These are phyloP conservation scores for Colletotrichum sp. DNA, from an alignment of 2,329 filamentous ascomycete species.

Conservation along the genomic window DNA sequence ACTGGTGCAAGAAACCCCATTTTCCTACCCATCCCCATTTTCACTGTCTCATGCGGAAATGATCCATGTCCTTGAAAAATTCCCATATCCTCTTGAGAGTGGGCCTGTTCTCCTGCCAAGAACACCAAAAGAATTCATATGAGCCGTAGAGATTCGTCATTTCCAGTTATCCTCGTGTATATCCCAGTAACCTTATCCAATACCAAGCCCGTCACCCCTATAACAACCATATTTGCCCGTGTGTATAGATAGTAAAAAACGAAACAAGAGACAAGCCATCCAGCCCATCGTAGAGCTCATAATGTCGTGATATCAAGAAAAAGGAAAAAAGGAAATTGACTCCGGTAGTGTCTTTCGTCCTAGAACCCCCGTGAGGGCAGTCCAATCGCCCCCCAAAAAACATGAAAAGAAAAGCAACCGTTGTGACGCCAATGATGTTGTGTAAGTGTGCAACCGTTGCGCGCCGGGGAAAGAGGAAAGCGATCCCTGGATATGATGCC, in stretches of 20 bases:
- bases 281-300: background rate
- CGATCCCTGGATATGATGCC: background rate
- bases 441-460: background rate
- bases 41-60: background rate
- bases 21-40: background rate
- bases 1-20: background rate
- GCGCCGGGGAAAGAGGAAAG: background rate
- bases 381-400: background rate
- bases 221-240: background rate
- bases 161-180: background rate
- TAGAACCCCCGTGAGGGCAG: slow-evolving; percentile 4
- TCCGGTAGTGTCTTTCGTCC: background rate
- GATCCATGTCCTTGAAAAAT: background rate
- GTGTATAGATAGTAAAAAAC: background rate
- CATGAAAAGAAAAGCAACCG: background rate
- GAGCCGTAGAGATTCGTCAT: background rate
- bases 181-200: background rate
- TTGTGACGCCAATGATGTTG: background rate
- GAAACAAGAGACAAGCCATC: background rate
- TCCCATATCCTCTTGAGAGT: background rate
- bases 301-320: background rate
- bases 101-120: background rate
- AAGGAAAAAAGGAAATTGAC: background rate
- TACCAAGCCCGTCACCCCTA: background rate
- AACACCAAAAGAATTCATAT: background rate